These are phyloP conservation scores for Sclerotinia spermophila DNA, from an alignment of 2,329 filamentous ascomycete species.

Conservation along the genomic window DNA sequence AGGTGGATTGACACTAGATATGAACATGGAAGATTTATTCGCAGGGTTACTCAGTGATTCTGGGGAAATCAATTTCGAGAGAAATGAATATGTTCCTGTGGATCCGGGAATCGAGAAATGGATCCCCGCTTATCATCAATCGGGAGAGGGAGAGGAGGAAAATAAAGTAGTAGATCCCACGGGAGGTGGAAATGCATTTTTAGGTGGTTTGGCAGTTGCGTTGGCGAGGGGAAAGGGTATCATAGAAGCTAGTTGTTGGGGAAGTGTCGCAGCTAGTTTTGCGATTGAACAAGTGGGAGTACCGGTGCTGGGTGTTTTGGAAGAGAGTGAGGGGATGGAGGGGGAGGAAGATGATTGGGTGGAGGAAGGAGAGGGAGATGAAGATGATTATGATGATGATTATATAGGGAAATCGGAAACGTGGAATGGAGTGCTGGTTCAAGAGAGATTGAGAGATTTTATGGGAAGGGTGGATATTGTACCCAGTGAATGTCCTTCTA, in stretches of 20 bases:
- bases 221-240: conserved; percentile 57
- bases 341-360: conserved; percentile 27
- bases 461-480: conserved; percentile 17
- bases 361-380: conserved; percentile 43
- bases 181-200: conserved; percentile 87
- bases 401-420: conserved; percentile 43
- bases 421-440: conserved; percentile 58
- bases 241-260: conserved; percentile 73
- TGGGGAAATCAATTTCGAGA: conserved; percentile 41
- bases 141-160: conserved; percentile 4
- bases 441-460: conserved; percentile 52
- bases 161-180: conserved; percentile 77
- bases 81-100: conserved; percentile 52
- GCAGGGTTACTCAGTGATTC: conserved; percentile 56
- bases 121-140: conserved; percentile 71
- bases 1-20: conserved; percentile 55
- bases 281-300: conserved; percentile 93
- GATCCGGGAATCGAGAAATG: conserved; percentile 58
- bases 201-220: conserved; percentile 58
- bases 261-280: conserved; percentile 80
- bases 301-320: conserved; percentile 52
- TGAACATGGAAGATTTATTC: conserved; percentile 60
- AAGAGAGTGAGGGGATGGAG: conserved; percentile 45
- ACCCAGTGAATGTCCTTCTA: neutral
- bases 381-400: conserved; percentile 40